phyloP scores from a whole-genome alignment of 202 grass and related monocot species.

The Setaria viridis region DNA sequence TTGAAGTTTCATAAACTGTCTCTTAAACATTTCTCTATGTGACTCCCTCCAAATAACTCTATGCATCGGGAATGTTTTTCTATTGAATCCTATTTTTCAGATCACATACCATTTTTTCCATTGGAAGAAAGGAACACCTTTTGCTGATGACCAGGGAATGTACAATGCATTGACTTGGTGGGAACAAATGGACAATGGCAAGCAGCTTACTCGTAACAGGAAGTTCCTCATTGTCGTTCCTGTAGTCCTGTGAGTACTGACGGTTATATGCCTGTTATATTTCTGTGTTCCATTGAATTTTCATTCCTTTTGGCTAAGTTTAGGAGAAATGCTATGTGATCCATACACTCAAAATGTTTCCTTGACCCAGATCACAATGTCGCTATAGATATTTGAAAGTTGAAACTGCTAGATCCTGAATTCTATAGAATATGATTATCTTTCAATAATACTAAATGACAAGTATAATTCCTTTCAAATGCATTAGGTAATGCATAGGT shows the following conservation, averaged over 20 bases:
- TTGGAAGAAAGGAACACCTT: conserved; percentile 74
- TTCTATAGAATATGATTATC: not conserved
- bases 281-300: conserved; percentile 30
- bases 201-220: conserved; percentile 63
- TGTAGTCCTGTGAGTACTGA: conserved; percentile 52
- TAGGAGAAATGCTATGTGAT: not conserved
- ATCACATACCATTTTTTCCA: conserved; percentile 75
- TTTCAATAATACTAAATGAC: conserved; percentile 10
- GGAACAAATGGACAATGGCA: conserved; percentile 69
- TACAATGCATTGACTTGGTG: conserved; percentile 66
- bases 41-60: conserved; percentile 7
- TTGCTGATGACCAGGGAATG: conserved; percentile 68
- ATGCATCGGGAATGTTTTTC: conserved; percentile 10
- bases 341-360: not conserved
- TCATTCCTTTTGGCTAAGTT: not conserved
- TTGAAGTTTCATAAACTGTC: not conserved
- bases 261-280: conserved; percentile 1
- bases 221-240: conserved; percentile 62
- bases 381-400: conserved; percentile 1
- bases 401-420: conserved; percentile 2
- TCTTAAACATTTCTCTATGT: conserved; percentile 20
- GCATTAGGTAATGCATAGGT: not conserved
- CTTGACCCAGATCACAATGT: not conserved
- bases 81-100: conserved; percentile 47
- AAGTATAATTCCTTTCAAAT: not conserved